These are phyloP conservation scores for Nigrospora oryzae DNA, from an alignment of 2,329 filamentous ascomycete genomes.

Conservation along the genomic window DNA sequence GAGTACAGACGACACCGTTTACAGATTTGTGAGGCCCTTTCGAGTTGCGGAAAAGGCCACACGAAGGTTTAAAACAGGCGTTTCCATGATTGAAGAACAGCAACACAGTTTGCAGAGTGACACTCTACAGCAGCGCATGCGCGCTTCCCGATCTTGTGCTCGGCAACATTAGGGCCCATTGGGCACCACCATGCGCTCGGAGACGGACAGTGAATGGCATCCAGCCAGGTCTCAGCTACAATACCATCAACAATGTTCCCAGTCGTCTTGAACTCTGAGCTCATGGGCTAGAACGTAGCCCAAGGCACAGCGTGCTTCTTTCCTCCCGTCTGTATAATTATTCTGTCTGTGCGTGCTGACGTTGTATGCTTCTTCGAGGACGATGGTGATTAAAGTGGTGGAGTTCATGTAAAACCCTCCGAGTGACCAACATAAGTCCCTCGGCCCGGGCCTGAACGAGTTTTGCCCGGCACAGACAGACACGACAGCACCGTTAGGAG, in stretches of 20 bases:
- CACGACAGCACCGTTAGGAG: not conserved
- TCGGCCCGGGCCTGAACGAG: too few species aligned
- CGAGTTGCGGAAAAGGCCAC: constrained; percentile 1
- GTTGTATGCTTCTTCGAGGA: not conserved
- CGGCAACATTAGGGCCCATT: too few species aligned
- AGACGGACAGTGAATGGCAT: too few species aligned
- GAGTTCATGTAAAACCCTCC: not conserved
- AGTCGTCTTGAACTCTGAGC: not conserved
- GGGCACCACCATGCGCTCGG: too few species aligned
- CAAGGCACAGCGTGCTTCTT: not conserved
- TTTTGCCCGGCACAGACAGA: not conserved
- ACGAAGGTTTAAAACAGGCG: not conserved
- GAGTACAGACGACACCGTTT: constrained; percentile 5
- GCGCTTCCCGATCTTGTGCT: too few species aligned
- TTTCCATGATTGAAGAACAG: too few species aligned
- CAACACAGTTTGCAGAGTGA: too few species aligned
- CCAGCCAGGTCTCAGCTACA: too few species aligned
- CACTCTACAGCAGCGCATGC: too few species aligned
- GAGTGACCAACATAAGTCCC: not conserved
- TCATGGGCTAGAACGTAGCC: not conserved
- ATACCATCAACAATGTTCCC: too few species aligned
- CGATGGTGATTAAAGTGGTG: not conserved
- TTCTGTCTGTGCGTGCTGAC: too few species aligned
- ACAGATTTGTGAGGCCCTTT: constrained; percentile 4
- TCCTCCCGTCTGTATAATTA: not conserved